These are phyloP conservation scores for Trichoderma sp. DNA, from an alignment of 2,329 filamentous ascomycete genomes.

Conservation along the genomic window DNA sequence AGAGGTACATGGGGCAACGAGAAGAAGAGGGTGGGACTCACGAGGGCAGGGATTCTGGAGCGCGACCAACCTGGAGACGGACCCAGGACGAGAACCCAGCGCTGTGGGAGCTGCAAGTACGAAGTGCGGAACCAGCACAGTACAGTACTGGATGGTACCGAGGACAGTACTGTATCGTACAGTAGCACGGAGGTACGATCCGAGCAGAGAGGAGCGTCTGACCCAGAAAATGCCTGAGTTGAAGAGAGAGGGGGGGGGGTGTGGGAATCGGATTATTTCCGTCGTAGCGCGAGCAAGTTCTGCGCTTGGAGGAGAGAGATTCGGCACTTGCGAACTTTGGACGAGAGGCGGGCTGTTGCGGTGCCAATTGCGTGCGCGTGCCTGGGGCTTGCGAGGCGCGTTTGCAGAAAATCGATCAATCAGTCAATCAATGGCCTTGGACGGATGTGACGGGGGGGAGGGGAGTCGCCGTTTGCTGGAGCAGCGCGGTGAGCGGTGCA, in stretches of 20 bases:
- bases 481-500: conserved; percentile 6
- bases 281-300: conserved; percentile 23
- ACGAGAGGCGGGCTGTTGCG: not conserved
- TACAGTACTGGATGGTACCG: not conserved
- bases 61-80: not conserved
- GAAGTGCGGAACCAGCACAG: not conserved
- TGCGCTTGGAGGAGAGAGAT: not conserved
- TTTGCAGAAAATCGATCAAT: not conserved
- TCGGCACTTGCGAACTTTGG: conserved; percentile 4
- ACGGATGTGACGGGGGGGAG: not conserved
- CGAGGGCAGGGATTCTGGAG: conserved; percentile 10
- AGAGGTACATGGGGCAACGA: not conserved
- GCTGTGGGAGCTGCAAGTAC: conserved; percentile 27
- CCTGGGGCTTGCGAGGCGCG: not conserved
- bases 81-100: conserved; percentile 16
- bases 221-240: too few species aligned
- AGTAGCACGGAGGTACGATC: conserved; percentile 23
- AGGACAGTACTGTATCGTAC: too few species aligned
- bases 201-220: not conserved
- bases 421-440: not conserved
- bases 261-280: conserved; percentile 35
- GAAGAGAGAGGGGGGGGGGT: conserved; percentile 25
- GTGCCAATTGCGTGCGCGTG: not conserved
- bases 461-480: not conserved
- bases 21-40: conserved; percentile 9